Conservation (phyloP, 1,284 basidiomycete species). For the Sparassis latifolia region DNA sequence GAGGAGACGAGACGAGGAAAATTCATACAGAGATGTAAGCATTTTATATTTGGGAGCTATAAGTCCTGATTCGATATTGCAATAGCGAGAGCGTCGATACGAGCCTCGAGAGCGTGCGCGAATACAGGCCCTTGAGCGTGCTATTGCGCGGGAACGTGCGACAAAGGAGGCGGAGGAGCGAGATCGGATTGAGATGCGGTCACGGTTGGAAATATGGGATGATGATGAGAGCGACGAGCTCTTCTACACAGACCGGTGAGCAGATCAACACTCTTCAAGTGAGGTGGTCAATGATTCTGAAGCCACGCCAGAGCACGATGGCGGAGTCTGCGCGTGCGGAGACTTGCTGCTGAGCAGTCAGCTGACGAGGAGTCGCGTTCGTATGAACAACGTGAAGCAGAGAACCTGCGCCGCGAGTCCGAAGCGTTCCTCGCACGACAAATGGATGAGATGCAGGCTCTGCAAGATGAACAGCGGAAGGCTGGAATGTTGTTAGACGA, state of each 20-base stretch:
- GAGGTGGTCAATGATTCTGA: neutral
- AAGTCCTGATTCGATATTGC: constrained; percentile 5
- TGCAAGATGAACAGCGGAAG: constrained; percentile 82
- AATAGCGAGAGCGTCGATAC: constrained; percentile 73
- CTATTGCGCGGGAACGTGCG: constrained; percentile 64
- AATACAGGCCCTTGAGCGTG: constrained; percentile 68
- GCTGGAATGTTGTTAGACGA: constrained; percentile 87
- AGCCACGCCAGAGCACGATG: constrained; percentile 52
- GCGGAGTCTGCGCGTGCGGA: constrained; percentile 62
- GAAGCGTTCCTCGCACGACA: constrained; percentile 85
- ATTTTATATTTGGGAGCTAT: neutral
- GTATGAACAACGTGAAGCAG: constrained; percentile 78
- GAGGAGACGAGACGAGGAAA: constrained; percentile 69
- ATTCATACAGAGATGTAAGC: constrained; percentile 80
- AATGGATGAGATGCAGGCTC: constrained; percentile 85
- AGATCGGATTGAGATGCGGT: constrained; percentile 64
- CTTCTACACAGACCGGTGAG: constrained; percentile 80
- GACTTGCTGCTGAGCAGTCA: constrained; percentile 67
- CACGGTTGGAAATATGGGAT: constrained; percentile 77
- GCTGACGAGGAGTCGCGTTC: constrained; percentile 78
- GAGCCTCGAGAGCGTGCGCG: constrained; percentile 76
- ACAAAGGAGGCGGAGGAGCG: constrained; percentile 72
- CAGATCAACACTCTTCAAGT: constrained; percentile 1
- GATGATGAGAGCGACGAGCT: constrained; percentile 86
- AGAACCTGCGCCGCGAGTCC: constrained; percentile 78